phyloP scores from a whole-genome alignment of 2,329 filamentous ascomycete species.

The Monosporascus sp. region DNA sequence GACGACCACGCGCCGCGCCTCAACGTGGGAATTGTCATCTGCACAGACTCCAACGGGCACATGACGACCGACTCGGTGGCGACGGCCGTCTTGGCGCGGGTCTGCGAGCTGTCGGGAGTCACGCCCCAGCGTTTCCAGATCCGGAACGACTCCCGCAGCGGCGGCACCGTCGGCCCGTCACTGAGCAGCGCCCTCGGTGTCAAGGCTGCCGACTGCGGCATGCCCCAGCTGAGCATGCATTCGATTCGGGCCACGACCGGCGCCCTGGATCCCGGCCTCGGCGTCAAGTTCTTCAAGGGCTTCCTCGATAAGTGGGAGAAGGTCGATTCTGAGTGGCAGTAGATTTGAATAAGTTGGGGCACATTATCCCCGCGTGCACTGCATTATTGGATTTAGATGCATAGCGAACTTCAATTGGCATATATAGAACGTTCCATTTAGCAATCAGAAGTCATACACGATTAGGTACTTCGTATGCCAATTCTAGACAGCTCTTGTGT shows the following conservation, averaged over 20 bases:
- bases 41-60: conserved; percentile 82
- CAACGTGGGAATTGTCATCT: conserved; percentile 80
- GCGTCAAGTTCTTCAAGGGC: conserved; percentile 81
- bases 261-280: conserved; percentile 77
- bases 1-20: conserved; percentile 80
- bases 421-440: no score
- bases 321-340: conserved; percentile 72
- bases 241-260: conserved; percentile 86
- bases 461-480: no score
- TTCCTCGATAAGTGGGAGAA: conserved; percentile 83
- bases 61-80: conserved; percentile 93
- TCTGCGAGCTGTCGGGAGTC: conserved; percentile 68
- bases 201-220: conserved; percentile 77
- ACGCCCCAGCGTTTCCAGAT: conserved; percentile 89
- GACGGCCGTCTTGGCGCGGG: conserved; percentile 70
- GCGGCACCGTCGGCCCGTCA: conserved; percentile 94
- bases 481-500: no score
- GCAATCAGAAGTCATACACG: no score
- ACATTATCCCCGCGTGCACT: no score
- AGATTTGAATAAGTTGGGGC: neutral
- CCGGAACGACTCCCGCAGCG: conserved; percentile 81
- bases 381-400: no score
- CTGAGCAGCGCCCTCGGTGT: conserved; percentile 76
- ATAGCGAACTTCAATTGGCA: no score
- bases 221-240: conserved; percentile 93